Evolutionary conservation across 2,329 filamentous ascomycete species (phyloP).

Genomic region (Colletotrichum tanaceti): DNA sequence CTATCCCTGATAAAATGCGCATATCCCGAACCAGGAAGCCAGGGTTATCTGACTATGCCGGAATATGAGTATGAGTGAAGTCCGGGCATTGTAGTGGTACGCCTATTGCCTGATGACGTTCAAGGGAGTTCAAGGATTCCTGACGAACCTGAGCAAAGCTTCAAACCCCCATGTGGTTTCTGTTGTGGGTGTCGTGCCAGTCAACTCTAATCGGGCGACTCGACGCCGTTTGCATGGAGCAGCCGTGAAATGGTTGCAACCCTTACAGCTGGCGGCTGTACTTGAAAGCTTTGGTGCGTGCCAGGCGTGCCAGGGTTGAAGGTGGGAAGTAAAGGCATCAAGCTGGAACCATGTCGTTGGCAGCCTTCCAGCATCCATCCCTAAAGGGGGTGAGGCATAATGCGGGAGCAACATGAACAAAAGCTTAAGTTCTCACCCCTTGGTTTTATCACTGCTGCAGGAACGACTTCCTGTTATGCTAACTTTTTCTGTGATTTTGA

Average conservation of each 20-base stretch:
- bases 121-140: constrained; percentile 4
- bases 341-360: constrained; percentile 24
- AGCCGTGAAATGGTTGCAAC: constrained; percentile 5
- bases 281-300: not conserved
- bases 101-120: constrained; percentile 1
- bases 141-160: not conserved
- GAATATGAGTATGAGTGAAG: not conserved
- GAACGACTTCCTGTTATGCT: not conserved
- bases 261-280: not conserved
- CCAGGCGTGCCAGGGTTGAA: not conserved
- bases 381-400: not conserved
- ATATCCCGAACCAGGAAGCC: not conserved
- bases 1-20: constrained; percentile 11
- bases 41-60: not conserved
- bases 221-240: not conserved
- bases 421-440: not conserved
- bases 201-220: constrained; percentile 17
- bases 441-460: not conserved
- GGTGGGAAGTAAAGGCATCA: not conserved
- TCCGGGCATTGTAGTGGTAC: not conserved
- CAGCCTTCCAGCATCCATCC: constrained; percentile 1
- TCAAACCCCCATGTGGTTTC: constrained; percentile 2
- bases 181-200: constrained; percentile 21
- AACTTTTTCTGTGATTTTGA: not conserved
- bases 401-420: not conserved